Evolutionary conservation across 2,329 filamentous ascomycete genomes (phyloP), one percentile per base, ranked within the genome.

Genomic region (Paecilomyces dactylethromorphus): DNA sequence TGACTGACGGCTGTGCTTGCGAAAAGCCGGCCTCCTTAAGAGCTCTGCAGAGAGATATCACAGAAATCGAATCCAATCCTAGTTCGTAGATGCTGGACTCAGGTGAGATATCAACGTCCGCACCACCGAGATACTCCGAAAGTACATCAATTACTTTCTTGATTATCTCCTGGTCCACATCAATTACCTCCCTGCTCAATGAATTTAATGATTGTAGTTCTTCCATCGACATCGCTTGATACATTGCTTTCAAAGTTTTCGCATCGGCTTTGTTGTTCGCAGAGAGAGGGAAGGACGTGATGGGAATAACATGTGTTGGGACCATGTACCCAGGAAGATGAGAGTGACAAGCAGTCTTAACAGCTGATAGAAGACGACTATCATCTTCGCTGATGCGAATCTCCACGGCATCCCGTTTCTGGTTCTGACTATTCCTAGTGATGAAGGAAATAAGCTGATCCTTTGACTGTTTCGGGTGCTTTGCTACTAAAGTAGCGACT

Each of bases 241-340:
- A 96, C 1, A 95, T 74, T 0, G 75, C 73, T 59, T 83, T 87
- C 2, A 97, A 75, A 35, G 81, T 79, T 67, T 89, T 93, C 6
- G 82, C 80, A 66, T 97, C 92, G 0, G 89, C 88, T 70, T 97
- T 97, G 74, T 96, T 96, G 71, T 96, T 97, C 6, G 89, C 79
- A 1, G 91, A 95, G 0, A 97, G 79, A 0, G 92, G 92, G 57
- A 97, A 86, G 7, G 78, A 81, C 0, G 86, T 82, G 7, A 96
- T 75, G 3, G 83, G 83, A 24, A 96, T 78, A 59, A 95, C 86
- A 67, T 94, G 90, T 0, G 91, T 92, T 0, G 92, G 93, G 1
- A 97, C 84, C 92, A 97, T 97, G 71, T 97, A 97, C 0, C 82
- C 83, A 0, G 92, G 90, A 2, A 97, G 81, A 22, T 80, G 84